phyloP scores from a whole-genome alignment of 257 asterid species.

The Capsicum chinense region DNA sequence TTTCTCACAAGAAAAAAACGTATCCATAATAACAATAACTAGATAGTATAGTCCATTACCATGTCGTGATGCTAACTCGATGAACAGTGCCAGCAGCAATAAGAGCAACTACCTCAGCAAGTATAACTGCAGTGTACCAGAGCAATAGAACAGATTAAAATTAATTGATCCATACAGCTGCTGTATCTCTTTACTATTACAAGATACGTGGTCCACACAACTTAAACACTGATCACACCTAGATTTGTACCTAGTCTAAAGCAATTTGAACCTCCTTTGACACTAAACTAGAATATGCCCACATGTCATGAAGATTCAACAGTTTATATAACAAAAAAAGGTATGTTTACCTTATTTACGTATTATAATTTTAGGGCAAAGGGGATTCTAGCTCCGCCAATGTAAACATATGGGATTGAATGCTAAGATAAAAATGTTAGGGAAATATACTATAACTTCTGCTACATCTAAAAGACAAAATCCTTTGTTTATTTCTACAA shows the following conservation, averaged over 20 bases:
- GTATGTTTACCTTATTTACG: background rate
- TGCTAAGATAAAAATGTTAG: background rate
- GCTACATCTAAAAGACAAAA: background rate
- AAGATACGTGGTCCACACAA: background rate
- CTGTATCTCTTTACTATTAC: constrained; percentile 17
- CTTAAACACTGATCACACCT: background rate
- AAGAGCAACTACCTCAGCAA: constrained; percentile 82
- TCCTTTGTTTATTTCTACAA: background rate
- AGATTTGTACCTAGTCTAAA: background rate
- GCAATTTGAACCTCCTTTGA: constrained; percentile 6
- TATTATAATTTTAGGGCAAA: background rate
- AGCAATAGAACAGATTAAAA: constrained; percentile 27
- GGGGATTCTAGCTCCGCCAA: background rate
- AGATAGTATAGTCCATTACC: constrained; percentile 52
- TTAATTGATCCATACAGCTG: background rate
- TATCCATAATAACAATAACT: background rate
- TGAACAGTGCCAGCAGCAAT: constrained; percentile 94
- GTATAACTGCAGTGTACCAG: constrained; percentile 62
- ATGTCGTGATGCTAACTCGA: constrained; percentile 96
- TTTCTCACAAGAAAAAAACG: constrained; percentile 15
- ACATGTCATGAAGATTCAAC: background rate
- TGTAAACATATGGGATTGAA: constrained; percentile 4
- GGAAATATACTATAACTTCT: constrained; percentile 12
- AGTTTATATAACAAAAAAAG: background rate
- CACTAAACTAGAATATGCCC: background rate